Evolutionary conservation across 139 green algal genomes (phyloP).

Genomic region (Asterochloris erici): DNA sequence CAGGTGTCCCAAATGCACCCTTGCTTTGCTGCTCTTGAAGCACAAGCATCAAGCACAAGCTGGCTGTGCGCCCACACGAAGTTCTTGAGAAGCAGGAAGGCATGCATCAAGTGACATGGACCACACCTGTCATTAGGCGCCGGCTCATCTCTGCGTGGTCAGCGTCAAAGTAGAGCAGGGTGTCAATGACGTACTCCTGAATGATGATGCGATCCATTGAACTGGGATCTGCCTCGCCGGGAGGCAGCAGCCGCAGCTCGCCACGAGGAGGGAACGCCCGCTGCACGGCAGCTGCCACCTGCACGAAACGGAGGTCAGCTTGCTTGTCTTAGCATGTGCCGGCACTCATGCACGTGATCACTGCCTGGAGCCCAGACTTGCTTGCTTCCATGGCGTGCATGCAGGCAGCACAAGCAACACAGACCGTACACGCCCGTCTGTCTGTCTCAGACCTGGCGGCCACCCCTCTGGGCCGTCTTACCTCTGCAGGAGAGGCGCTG

Average conservation of each 20-base stretch:
- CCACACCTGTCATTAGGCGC: slow-evolving; percentile 40
- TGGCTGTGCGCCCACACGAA: not conserved
- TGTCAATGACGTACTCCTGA: slow-evolving; percentile 83
- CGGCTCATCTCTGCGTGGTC: slow-evolving; percentile 66
- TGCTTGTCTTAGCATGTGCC: too few species aligned
- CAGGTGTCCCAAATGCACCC: not conserved
- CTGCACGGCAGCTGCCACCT: slow-evolving; percentile 38
- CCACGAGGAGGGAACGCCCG: slow-evolving; percentile 61
- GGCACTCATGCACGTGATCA: too few species aligned
- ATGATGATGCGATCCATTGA: slow-evolving; percentile 70
- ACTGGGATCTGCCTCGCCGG: slow-evolving; percentile 1
- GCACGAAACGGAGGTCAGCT: not conserved
- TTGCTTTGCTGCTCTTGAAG: not conserved
- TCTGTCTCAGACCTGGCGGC: not conserved
- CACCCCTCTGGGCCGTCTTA: not conserved
- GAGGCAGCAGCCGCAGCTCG: slow-evolving; percentile 60
- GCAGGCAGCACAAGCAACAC: not conserved
- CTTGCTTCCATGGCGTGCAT: too few species aligned
- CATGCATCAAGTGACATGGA: not conserved
- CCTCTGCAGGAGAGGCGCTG: not conserved
- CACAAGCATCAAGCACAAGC: not conserved
- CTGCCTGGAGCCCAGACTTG: too few species aligned
- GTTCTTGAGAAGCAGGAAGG: not conserved
- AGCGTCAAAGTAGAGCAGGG: slow-evolving; percentile 53
- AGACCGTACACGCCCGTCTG: not conserved